Percentiles rank a stretch among this genome's conserved stretches.
phyloP scores from a whole-genome alignment of 1,284 basidiomycete species.

The Coniferiporia sulphurascens region DNA sequence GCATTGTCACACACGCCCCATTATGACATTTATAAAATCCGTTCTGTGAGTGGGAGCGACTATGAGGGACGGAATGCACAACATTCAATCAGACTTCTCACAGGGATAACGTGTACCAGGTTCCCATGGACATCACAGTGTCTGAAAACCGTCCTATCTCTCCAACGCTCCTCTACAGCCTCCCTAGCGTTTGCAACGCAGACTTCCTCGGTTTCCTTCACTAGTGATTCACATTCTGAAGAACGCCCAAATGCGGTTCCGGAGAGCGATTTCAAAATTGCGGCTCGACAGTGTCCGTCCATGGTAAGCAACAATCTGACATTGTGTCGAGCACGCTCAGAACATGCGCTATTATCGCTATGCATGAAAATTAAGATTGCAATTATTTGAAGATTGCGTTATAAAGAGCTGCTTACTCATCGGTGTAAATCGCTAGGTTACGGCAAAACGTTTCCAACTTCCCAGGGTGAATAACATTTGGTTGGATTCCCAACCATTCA shows the following conservation, averaged over 20 bases:
- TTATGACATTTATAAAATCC: neutral
- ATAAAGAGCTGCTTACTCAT: neutral
- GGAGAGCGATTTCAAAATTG: neutral
- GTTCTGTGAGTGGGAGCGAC: neutral
- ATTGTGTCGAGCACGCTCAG: neutral
- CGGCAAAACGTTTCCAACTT: neutral
- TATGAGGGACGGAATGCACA: neutral
- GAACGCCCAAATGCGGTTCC: neutral
- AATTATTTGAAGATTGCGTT: neutral
- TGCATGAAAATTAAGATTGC: neutral
- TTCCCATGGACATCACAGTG: neutral
- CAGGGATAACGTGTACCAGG: neutral
- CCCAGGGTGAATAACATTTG: neutral
- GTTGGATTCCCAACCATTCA: neutral
- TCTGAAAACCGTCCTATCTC: neutral
- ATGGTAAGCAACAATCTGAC: neutral
- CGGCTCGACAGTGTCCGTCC: neutral
- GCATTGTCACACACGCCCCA: neutral
- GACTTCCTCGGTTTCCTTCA: neutral
- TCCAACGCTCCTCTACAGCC: too few relatives aligned
- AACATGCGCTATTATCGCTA: neutral
- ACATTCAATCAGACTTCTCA: neutral
- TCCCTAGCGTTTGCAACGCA: neutral
- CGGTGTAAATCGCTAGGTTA: neutral
- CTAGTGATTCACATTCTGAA: neutral